Evolutionary conservation across 768 basidiomycete species (phyloP).

Genomic region (Ephemerocybe angulata): DNA sequence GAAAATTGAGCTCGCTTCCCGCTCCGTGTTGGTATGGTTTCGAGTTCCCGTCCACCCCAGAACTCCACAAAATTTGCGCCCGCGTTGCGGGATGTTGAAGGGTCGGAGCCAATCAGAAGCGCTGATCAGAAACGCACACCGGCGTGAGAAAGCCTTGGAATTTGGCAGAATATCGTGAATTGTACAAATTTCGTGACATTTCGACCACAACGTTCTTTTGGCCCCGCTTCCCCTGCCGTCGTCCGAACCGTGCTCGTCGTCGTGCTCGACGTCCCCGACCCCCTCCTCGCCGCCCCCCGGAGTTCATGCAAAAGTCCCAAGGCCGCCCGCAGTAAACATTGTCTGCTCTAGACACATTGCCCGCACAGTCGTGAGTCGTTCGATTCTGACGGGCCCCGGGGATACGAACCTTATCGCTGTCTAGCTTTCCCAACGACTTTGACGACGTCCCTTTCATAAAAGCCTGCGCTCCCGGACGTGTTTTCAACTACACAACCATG

Average conservation of each 20-base stretch:
- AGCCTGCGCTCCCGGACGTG: not conserved
- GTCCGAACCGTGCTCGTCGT: not conserved
- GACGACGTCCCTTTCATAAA: constrained; percentile 2
- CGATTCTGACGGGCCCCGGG: not conserved
- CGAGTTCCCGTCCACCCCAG: no score
- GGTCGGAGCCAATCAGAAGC: no score
- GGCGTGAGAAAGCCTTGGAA: not conserved
- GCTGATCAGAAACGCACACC: no score
- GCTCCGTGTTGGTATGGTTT: no score
- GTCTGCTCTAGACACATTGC: constrained; percentile 1
- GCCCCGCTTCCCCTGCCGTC: not conserved
- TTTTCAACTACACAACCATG: not conserved
- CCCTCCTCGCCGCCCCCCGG: not conserved
- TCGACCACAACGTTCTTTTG: not conserved
- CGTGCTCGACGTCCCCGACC: not conserved
- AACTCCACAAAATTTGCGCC: no score
- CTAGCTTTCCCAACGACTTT: constrained; percentile 5
- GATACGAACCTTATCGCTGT: not conserved
- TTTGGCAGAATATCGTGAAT: not conserved
- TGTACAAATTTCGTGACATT: constrained; percentile 3
- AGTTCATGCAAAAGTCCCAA: not conserved
- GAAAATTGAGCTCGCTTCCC: no score
- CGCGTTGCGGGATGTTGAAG: no score
- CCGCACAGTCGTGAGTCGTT: not conserved
- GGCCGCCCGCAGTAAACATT: not conserved